Percentiles rank a stretch among this genome's conserved stretches.
These are phyloP conservation scores for Penicillium cinerascens DNA, from an alignment of 495 filamentous ascomycete genomes.

Conservation along the genomic window DNA sequence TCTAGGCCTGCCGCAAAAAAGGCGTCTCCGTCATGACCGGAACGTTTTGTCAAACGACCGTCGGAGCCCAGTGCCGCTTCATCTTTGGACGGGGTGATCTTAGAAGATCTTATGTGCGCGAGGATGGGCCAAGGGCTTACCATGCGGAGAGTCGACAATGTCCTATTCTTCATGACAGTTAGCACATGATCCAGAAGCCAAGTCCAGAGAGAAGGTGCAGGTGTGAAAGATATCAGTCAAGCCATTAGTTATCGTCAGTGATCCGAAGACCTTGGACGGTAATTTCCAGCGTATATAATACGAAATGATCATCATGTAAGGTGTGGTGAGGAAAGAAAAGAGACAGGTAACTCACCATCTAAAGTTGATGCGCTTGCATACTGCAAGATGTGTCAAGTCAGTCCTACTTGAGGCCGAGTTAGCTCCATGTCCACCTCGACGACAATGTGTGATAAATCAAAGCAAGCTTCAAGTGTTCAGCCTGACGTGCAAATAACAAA, in stretches of 20 bases:
- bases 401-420: conserved; percentile 24
- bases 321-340: conserved; percentile 2
- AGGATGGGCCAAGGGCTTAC: conserved; percentile 29
- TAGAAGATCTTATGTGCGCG: conserved; percentile 3
- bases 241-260: conserved; percentile 85
- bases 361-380: background rate
- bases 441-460: conserved; percentile 13
- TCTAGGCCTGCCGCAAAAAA: conserved; percentile 98
- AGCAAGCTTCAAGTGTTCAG: conserved; percentile 57
- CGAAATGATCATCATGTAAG: conserved; percentile 64
- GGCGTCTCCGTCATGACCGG: conserved; percentile 82
- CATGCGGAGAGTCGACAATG: conserved; percentile 9
- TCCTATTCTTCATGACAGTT: conserved; percentile 25
- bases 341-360: conserved; percentile 27
- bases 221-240: conserved; percentile 63
- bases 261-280: conserved; percentile 85
- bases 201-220: conserved; percentile 8
- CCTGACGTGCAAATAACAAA: conserved; percentile 95
- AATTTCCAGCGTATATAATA: conserved; percentile 98
- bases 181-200: conserved; percentile 15
- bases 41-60: conserved; percentile 43
- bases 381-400: conserved; percentile 8
- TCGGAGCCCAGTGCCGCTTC: conserved; percentile 99
- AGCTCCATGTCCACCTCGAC: conserved; percentile 22
- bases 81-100: conserved; percentile 59